Evolutionary conservation across 495 filamentous ascomycete genomes (phyloP), one percentile per base, ranked within the genome.

Genomic region (Apiosordaria backusii): DNA sequence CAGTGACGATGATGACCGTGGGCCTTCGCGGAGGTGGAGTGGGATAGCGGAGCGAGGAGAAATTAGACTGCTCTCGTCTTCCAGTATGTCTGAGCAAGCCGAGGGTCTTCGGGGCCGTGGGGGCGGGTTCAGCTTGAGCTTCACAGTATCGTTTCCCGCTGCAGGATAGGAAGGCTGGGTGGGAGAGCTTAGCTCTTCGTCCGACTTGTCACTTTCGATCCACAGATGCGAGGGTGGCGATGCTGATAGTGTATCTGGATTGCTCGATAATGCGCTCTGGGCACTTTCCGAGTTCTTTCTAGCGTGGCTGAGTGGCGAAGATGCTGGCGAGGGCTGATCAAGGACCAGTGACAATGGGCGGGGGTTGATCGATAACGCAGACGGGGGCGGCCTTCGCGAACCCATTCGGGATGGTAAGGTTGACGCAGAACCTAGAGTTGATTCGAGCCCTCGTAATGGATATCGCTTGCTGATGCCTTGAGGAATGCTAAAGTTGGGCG

Each of bases 401-500:
- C 69, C 61, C 55, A 74, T 72, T 27, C 68, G 68, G 22, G 19
- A 26, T 4, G 52, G 57, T 9, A 60, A 29, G 13, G 64, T 58
- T 24, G 66, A 59, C 5, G 57, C 50, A 24, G 66, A 60, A 18
- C 65, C 21, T 4, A 66, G 60, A 5, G 63, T 35, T 6, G 66
- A 57, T 5, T 74, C 66, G 24, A 68, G 60, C 62, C 74, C 77
- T 52, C 72, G 61, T 0, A 80, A 29, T 4, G 80, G 82, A 50
- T 75, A 81, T 18, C 83, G 77, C 57, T 80, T 81, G 50, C 74
- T 71, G 5, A 75, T 73, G 6, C 75, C 69, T 13, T 83, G 78
- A 21, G 82, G 80, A 9, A 81, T 76, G 64, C 80, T 84, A 61
- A 86, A 84, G 66, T 84, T 84, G 26, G 78, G 70, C 50, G 71